Base-by-base conservation (phyloP, 768 basidiomycete species). In the Hygrocybe coccinea region DNA sequence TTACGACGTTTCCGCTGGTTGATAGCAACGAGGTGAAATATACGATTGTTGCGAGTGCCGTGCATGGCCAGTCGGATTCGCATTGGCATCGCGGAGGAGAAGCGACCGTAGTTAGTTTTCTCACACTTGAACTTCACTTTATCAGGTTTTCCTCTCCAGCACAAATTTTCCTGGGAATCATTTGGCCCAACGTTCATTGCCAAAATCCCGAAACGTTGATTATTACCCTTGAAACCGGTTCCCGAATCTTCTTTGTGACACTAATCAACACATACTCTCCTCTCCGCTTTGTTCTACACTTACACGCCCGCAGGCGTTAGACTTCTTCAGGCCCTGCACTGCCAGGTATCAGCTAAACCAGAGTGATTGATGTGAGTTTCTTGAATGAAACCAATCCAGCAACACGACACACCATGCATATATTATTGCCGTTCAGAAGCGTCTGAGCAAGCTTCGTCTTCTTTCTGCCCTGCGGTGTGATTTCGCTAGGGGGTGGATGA, bases 371-470 rank as follows among this genome's bases (percentile, higher is more conserved):
- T 50, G 4, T 46, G 44, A 46, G 21, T 12, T 17, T 15, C 39
- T 33, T 9, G 10, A 46, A 12, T 46, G 6, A 46, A 21, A 6
- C 37, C 14, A 61, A 38, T 54, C 49, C 15, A 45, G n/a, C 45
- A 59, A 14, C n/a, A 39, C 36, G 44, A 68, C 85, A 54, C 61
- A 91, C 94, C 86, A 97, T 95, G 67, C 93, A 95, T 39, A 99
- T 97, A 60, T 95, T 94, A 73, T 93, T 95, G 12, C 93, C 93
- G 65, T 95, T 95, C 56, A 95, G 71, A 43, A 95, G 76, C 15
- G 93, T 95, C 72, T 97, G 92, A 1, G 86, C 82, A 10, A 97
- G 79, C 56, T 84, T 80, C 2, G 89, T 97, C 67, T 81, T 83
- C 69, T 88, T 92, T 58, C 75, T 83, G 24, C 88, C 89, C 68